Evolutionary conservation across 2,329 filamentous ascomycete species (phyloP).

Genomic region (Neofusicoccum ribis): DNA sequence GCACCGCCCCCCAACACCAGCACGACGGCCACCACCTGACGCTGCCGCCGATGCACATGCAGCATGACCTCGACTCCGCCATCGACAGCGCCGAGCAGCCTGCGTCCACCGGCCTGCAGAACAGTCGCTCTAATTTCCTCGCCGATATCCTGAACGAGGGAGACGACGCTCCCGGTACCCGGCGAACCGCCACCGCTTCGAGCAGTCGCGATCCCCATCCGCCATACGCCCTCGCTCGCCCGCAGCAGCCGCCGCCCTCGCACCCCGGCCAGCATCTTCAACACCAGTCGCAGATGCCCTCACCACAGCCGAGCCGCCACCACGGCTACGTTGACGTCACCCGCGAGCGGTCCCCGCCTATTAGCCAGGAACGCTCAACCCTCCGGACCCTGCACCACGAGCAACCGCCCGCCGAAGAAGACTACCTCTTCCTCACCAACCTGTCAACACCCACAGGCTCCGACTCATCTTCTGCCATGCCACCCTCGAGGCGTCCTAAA

Average conservation of each 20-base stretch:
- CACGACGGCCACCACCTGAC: neutral
- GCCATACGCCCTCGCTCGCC: neutral
- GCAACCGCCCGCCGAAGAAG: neutral
- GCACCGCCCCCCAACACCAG: neutral
- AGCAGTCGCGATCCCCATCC: constrained; percentile 2
- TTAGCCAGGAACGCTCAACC: constrained; percentile 17
- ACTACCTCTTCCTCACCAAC: neutral
- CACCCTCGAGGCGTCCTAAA: constrained; percentile 22
- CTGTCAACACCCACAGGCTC: neutral
- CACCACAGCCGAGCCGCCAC: neutral
- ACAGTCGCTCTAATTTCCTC: constrained; percentile 25
- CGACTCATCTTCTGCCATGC: neutral
- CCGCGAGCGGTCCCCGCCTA: constrained; percentile 16
- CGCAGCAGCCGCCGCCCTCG: constrained; percentile 20
- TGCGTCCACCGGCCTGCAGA: neutral
- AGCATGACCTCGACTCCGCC: neutral
- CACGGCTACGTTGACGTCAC: constrained; percentile 39
- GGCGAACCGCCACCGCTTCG: neutral
- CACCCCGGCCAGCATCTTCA: neutral
- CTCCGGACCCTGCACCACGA: neutral
- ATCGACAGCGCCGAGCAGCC: neutral
- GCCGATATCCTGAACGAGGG: constrained; percentile 33
- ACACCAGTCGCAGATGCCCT: neutral
- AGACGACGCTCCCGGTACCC: constrained; percentile 15
- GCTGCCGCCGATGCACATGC: neutral